phyloP scores from a whole-genome alignment of 2,329 filamentous ascomycete species.

The Graphiopsis chlorocephala region DNA sequence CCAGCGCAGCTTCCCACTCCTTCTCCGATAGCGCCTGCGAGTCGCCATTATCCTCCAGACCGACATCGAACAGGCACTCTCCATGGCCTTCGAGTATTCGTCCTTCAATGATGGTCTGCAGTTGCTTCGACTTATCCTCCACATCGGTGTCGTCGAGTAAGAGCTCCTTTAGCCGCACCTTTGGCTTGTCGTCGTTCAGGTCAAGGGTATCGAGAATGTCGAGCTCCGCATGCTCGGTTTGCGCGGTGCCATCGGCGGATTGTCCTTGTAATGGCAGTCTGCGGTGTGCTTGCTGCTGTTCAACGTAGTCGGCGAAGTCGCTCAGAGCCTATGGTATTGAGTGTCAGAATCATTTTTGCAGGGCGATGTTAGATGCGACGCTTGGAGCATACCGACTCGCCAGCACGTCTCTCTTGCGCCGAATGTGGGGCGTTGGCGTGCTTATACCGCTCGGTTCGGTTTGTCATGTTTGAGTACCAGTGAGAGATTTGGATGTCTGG shows the following conservation, averaged over 20 bases:
- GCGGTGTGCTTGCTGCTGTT: conserved; percentile 80
- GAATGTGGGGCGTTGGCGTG: conserved; percentile 46
- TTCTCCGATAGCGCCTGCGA: conserved; percentile 71
- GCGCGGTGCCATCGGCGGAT: conserved; percentile 48
- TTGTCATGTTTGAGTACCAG: conserved; percentile 30
- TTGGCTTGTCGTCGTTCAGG: conserved; percentile 66
- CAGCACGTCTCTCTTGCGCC: conserved; percentile 77
- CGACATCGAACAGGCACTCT: conserved; percentile 87
- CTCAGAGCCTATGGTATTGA: conserved; percentile 65
- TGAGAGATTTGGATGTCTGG: background rate
- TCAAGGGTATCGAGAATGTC: conserved; percentile 80
- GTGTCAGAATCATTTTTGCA: background rate
- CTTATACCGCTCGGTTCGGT: conserved; percentile 35
- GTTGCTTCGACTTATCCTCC: conserved; percentile 53
- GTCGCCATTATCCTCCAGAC: conserved; percentile 85
- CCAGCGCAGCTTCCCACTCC: conserved; percentile 73
- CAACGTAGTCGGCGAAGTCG: conserved; percentile 97
- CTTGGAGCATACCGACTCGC: conserved; percentile 68
- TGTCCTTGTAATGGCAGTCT: conserved; percentile 35
- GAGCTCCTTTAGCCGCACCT: conserved; percentile 70
- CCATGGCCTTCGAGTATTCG: conserved; percentile 80
- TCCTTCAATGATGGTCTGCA: conserved; percentile 64
- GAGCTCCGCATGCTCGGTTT: conserved; percentile 74
- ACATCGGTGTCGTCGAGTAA: conserved; percentile 60
- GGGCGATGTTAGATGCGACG: background rate